Conservation (phyloP, 139 green algal species). For the Dunaliella sp. region DNA sequence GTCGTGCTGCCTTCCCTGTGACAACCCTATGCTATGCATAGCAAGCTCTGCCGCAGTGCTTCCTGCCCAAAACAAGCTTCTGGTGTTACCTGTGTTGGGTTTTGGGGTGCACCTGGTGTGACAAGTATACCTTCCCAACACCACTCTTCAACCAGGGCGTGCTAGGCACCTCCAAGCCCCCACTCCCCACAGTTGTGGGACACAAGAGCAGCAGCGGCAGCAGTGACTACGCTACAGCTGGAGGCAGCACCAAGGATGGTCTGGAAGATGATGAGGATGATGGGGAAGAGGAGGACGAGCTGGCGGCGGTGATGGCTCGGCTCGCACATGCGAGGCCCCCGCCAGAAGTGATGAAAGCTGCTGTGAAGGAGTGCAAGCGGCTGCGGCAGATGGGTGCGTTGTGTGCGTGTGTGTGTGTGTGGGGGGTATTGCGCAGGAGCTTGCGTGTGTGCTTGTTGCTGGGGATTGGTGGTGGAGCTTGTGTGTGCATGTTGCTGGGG, state of each 20-base stretch:
- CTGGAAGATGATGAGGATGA: not conserved
- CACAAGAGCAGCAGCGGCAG: not conserved
- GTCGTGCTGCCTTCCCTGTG: no score
- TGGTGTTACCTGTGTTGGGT: no score
- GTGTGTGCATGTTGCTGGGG: no score
- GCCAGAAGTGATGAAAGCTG: constrained; percentile 19
- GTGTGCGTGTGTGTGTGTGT: no score
- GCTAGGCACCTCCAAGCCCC: not conserved
- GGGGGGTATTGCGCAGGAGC: not conserved
- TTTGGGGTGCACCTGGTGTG: no score
- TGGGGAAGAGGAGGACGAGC: constrained; percentile 14
- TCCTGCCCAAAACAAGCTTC: no score
- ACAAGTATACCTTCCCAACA: no score
- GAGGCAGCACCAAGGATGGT: not conserved
- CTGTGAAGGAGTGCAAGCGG: constrained; percentile 14
- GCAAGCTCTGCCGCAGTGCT: no score
- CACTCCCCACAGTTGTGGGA: not conserved
- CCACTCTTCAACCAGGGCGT: no score
- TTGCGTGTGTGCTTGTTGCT: not conserved
- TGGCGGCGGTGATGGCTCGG: constrained; percentile 11
- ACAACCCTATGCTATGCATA: no score
- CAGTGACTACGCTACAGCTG: not conserved
- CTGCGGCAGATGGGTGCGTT: constrained; percentile 13
- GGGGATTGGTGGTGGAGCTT: not conserved
- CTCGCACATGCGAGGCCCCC: constrained; percentile 9